These are phyloP conservation scores for Penicillium sp. DNA, from an alignment of 2,329 filamentous ascomycete genomes.

Conservation along the genomic window DNA sequence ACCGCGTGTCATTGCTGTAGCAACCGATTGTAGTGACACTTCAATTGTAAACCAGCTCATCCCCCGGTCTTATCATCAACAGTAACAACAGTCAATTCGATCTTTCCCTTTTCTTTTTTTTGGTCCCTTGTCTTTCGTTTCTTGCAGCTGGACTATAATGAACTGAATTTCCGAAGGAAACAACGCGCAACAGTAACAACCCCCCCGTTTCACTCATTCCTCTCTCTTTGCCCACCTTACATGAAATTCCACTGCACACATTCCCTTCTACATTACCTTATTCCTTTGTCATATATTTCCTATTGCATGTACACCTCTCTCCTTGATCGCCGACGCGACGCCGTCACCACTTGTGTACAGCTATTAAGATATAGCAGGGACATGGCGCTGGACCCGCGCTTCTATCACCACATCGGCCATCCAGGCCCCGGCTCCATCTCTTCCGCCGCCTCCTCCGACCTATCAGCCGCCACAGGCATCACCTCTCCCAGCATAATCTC, in stretches of 20 bases:
- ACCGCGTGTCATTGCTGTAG: slow-evolving; percentile 29
- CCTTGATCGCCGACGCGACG: slow-evolving; percentile 41
- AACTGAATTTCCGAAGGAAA: slow-evolving; percentile 15
- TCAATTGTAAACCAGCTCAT: not conserved
- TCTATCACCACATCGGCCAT: slow-evolving; percentile 39
- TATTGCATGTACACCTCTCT: slow-evolving; percentile 46
- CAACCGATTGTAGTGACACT: slow-evolving; percentile 19
- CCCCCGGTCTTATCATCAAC: not conserved
- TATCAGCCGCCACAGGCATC: slow-evolving; percentile 37
- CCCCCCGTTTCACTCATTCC: slow-evolving; percentile 14
- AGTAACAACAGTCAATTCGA: not conserved
- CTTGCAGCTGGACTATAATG: not conserved
- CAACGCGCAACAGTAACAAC: slow-evolving; percentile 24
- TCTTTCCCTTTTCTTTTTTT: slow-evolving; percentile 8
- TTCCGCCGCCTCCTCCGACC: slow-evolving; percentile 36
- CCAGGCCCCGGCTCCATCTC: slow-evolving; percentile 36
- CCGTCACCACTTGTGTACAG: slow-evolving; percentile 42
- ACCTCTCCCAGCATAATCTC: slow-evolving; percentile 40
- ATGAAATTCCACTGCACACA: not conserved
- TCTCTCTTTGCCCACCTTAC: not conserved
- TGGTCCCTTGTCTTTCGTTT: slow-evolving; percentile 8
- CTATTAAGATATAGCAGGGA: slow-evolving; percentile 42
- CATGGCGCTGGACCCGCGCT: slow-evolving; percentile 46
- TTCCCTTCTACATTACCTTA: slow-evolving; percentile 1
- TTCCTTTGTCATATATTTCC: slow-evolving; percentile 13